These are phyloP conservation scores for Schoenoplectus tabernaemontani DNA, from an alignment of 202 grass and related monocot genomes.

Conservation along the genomic window DNA sequence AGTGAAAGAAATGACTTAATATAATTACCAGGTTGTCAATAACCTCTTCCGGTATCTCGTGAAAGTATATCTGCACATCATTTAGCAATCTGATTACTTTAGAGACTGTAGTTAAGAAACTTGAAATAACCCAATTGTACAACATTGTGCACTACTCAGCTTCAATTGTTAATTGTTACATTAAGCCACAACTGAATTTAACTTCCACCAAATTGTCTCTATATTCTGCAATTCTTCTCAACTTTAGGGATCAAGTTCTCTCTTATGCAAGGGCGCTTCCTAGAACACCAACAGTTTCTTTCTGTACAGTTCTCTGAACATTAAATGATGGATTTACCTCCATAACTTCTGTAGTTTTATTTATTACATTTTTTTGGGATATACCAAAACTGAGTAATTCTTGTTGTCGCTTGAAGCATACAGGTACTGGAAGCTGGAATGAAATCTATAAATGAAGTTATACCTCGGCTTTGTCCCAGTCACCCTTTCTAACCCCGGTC, in stretches of 20 bases:
- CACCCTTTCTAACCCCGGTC: conserved; percentile 55
- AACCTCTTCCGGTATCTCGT: conserved; percentile 78
- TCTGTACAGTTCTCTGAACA: not conserved
- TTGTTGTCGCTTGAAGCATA: not conserved
- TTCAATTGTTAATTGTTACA: not conserved
- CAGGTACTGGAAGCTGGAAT: not conserved
- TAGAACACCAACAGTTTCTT: not conserved
- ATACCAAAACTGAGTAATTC: too few relatives aligned
- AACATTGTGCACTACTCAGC: not conserved
- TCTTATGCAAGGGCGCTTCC: not conserved
- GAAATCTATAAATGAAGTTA: not conserved
- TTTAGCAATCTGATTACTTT: not conserved
- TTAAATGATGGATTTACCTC: not conserved
- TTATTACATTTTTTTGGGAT: too few relatives aligned
- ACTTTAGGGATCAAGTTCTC: not conserved
- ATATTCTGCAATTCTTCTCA: not conserved
- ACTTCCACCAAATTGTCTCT: not conserved
- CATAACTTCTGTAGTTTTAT: too few relatives aligned
- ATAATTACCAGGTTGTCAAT: conserved; percentile 79
- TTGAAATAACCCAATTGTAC: not conserved
- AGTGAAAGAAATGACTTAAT: not conserved
- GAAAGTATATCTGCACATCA: conserved; percentile 75
- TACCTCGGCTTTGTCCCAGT: conserved; percentile 93
- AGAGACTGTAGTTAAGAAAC: conserved; percentile 1
- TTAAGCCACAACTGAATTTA: not conserved